These are phyloP conservation scores for Mesembryanthemum crystallinum DNA, from an alignment of 148 eudicot genomes.

Conservation along the genomic window DNA sequence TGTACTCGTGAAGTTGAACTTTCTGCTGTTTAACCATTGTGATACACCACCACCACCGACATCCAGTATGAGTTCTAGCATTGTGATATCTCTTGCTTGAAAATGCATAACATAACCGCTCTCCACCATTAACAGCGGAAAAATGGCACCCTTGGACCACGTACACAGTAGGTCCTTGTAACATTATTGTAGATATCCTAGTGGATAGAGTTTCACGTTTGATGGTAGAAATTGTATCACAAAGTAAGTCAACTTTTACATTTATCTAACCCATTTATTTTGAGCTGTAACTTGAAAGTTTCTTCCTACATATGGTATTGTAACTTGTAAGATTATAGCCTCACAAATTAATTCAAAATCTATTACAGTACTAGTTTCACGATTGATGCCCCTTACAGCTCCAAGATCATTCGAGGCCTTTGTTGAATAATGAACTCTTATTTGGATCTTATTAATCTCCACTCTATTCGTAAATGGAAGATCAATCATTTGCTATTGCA, in stretches of 20 bases:
- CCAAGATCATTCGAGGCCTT: conserved; percentile 10
- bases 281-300: not conserved
- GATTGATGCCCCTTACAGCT: not conserved
- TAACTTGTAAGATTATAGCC: not conserved
- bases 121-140: not conserved
- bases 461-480: not conserved
- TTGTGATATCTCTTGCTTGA: not conserved
- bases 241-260: not conserved
- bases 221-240: not conserved
- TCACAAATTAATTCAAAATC: not conserved
- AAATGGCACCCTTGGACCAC: not conserved
- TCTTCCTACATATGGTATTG: not conserved
- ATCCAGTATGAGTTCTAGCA: not conserved
- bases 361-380: not conserved
- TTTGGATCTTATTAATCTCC: conserved; percentile 17
- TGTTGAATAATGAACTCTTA: not conserved
- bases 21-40: conserved; percentile 49
- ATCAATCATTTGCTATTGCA: too few species aligned
- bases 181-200: conserved; percentile 6
- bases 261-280: not conserved
- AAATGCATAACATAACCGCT: not conserved
- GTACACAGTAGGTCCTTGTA: not conserved
- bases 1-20: conserved; percentile 78
- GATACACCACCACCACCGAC: not conserved
- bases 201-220: not conserved